These are phyloP conservation scores for Rhodotorula sp. DNA, from an alignment of 1,284 basidiomycete species.

Conservation along the genomic window DNA sequence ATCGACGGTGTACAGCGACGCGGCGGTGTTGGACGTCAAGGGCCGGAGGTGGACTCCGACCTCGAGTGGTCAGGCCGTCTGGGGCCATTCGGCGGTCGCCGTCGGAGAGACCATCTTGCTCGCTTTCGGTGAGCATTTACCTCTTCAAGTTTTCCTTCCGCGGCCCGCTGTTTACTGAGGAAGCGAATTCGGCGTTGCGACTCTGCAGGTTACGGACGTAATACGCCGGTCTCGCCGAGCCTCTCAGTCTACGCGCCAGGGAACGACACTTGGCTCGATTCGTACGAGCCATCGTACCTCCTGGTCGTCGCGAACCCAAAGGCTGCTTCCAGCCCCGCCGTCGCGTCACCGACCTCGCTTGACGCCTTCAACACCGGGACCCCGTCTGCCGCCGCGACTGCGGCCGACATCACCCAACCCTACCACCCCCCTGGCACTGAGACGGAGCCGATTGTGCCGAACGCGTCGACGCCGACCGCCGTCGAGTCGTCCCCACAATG, in stretches of 20 bases:
- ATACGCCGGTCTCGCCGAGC: conserved; percentile 7
- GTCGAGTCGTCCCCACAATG: neutral
- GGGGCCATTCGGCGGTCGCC: conserved; percentile 21
- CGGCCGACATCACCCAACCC: too few species aligned
- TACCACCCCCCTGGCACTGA: too few species aligned
- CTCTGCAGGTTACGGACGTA: conserved; percentile 28
- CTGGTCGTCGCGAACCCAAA: conserved; percentile 23
- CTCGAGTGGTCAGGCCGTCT: conserved; percentile 5
- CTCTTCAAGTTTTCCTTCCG: too few species aligned
- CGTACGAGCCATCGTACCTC: conserved; percentile 31
- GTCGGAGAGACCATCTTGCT: conserved; percentile 33
- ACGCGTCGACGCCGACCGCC: neutral
- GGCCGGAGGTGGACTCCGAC: conserved; percentile 13
- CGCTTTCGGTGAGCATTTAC: conserved; percentile 27
- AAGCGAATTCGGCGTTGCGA: too few species aligned
- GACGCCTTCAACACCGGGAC: too few species aligned
- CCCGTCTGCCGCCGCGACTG: too few species aligned
- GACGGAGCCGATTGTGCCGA: too few species aligned
- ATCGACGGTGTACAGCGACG: conserved; percentile 11
- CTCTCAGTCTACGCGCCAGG: conserved; percentile 23
- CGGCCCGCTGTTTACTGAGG: too few species aligned
- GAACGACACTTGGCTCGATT: conserved; percentile 30
- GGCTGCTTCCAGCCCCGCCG: neutral
- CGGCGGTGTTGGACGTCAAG: conserved; percentile 22
- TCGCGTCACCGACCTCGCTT: neutral